These are phyloP conservation scores for Alternaria angustiovoidea DNA, from an alignment of 2,329 filamentous ascomycete genomes.

Conservation along the genomic window DNA sequence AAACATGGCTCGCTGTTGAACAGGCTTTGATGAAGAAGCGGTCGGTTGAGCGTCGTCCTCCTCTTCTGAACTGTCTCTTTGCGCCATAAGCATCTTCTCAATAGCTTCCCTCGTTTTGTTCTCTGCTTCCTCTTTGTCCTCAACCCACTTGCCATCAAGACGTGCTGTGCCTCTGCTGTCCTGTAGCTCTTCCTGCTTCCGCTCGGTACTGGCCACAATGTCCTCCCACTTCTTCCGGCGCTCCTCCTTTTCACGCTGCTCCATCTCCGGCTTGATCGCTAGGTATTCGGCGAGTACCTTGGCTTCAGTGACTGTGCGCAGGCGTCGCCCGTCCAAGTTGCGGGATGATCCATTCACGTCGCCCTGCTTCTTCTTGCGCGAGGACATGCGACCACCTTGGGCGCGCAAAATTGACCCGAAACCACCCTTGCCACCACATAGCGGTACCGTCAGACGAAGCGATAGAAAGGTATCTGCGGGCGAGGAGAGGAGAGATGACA, in stretches of 20 bases:
- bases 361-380: slow-evolving; percentile 84
- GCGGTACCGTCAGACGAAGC: slow-evolving; percentile 77
- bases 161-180: slow-evolving; percentile 71
- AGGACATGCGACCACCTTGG: slow-evolving; percentile 97
- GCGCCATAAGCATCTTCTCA: slow-evolving; percentile 57
- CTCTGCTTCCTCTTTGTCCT: slow-evolving; percentile 88
- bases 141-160: slow-evolving; percentile 90
- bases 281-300: slow-evolving; percentile 95
- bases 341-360: slow-evolving; percentile 90
- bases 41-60: slow-evolving; percentile 41
- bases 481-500: slow-evolving; percentile 69
- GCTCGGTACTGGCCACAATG: slow-evolving; percentile 84
- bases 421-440: slow-evolving; percentile 95
- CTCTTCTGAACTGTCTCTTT: slow-evolving; percentile 53
- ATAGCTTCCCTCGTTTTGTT: slow-evolving; percentile 84
- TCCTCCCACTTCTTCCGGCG: slow-evolving; percentile 85
- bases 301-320: slow-evolving; percentile 93
- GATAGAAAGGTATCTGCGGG: slow-evolving; percentile 75
- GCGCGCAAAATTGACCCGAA: slow-evolving; percentile 97
- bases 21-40: slow-evolving; percentile 38
- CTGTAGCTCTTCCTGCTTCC: slow-evolving; percentile 81
- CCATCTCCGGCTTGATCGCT: slow-evolving; percentile 96
- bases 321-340: slow-evolving; percentile 87
- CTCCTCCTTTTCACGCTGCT: slow-evolving; percentile 89
- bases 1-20: slow-evolving; percentile 65